Conservation (phyloP, 2,329 filamentous ascomycete species). For the Monascus ruber region DNA sequence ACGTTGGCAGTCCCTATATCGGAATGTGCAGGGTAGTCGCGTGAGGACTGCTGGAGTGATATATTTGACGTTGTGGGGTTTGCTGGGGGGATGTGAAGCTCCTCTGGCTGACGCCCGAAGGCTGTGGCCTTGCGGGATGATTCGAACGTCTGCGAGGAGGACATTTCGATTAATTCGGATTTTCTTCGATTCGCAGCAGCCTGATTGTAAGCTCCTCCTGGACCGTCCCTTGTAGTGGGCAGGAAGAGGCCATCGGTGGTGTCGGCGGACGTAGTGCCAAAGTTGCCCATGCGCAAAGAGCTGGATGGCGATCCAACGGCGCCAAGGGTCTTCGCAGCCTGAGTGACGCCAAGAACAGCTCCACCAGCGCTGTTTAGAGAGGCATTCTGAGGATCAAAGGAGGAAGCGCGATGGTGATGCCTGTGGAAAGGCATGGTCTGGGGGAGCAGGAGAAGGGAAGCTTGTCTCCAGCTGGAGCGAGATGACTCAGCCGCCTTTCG, state of each 20-base stretch:
- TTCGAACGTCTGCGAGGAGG: conserved; percentile 35
- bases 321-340: conserved; percentile 36
- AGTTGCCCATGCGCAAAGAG: conserved; percentile 27
- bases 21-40: conserved; percentile 40
- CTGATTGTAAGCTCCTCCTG: conserved; percentile 8
- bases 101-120: conserved; percentile 41
- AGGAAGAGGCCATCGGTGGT: conserved; percentile 31
- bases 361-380: conserved; percentile 8
- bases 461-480: not conserved
- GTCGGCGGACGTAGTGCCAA: conserved; percentile 31
- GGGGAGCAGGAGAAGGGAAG: not conserved
- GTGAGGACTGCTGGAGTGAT: conserved; percentile 30
- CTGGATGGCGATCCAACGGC: conserved; percentile 36
- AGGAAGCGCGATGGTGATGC: conserved; percentile 7
- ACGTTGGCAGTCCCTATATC: conserved; percentile 38
- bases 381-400: conserved; percentile 10
- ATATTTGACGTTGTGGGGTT: conserved; percentile 26
- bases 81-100: conserved; percentile 42
- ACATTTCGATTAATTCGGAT: conserved; percentile 1
- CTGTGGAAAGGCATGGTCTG: conserved; percentile 11
- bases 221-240: conserved; percentile 13
- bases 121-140: conserved; percentile 38
- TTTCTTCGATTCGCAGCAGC: not conserved
- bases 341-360: conserved; percentile 33
- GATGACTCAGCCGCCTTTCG: conserved; percentile 1